These are phyloP conservation scores for Begonia peltatifolia DNA, from an alignment of 306 rosid genomes.

Conservation along the genomic window DNA sequence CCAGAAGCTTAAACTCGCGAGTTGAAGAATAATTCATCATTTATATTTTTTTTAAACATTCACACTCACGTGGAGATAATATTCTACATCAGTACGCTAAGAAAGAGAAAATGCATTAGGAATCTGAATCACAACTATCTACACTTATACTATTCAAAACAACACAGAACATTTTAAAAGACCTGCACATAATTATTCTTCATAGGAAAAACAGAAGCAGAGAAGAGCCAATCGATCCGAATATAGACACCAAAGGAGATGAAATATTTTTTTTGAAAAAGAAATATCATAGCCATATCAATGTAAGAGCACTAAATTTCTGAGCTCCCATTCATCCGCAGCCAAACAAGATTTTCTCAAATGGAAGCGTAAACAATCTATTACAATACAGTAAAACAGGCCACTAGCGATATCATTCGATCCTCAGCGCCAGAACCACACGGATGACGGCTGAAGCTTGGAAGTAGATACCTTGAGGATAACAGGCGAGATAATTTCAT, in stretches of 20 bases:
- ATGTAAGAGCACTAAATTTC: background rate
- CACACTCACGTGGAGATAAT: no score
- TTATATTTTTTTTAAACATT: no score
- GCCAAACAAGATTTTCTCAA: background rate
- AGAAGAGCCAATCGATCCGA: background rate
- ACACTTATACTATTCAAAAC: no score
- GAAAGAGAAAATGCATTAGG: no score
- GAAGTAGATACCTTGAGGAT: conserved; percentile 1
- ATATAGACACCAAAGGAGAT: background rate
- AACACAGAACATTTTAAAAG: no score
- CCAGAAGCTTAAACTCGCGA: no score
- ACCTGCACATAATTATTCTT: background rate
- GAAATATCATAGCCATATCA: background rate
- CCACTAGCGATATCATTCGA: background rate
- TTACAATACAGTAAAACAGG: background rate
- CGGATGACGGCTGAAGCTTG: background rate
- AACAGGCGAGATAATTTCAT: conserved; percentile 6
- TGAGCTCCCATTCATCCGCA: background rate
- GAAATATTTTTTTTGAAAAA: background rate
- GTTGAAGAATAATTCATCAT: no score
- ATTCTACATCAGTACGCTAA: no score
- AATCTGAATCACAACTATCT: no score
- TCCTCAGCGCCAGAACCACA: background rate
- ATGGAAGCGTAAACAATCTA: no score
- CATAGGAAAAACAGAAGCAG: background rate